Conservation (phyloP, 805 yeast genomes). For the Wickerhamiella alocasiicola region DNA sequence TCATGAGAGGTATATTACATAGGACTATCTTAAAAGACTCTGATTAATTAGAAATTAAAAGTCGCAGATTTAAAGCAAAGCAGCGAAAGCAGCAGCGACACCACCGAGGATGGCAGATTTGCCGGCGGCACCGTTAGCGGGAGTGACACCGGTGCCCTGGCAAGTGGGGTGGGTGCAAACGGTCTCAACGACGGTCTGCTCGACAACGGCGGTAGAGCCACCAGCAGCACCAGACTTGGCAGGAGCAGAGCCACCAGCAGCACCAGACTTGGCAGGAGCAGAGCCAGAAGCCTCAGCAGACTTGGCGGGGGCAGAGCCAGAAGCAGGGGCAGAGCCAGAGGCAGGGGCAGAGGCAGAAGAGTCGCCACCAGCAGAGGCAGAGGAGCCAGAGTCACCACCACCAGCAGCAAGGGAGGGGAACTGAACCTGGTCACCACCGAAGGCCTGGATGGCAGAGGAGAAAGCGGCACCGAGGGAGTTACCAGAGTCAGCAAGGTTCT, state of each 20-base stretch:
- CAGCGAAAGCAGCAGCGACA: conserved; percentile 9
- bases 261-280: conserved; percentile 8
- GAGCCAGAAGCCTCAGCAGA: conserved; percentile 8
- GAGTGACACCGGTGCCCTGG: conserved; percentile 2
- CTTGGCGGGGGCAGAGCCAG: conserved; percentile 1
- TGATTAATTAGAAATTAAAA: too few relatives aligned
- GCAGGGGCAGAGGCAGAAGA: conserved; percentile 11
- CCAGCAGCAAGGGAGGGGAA: conserved; percentile 13
- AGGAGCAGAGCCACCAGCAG: conserved; percentile 8
- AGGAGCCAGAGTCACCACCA: conserved; percentile 10
- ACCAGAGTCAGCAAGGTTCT: conserved; percentile 8
- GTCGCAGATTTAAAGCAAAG: conserved; percentile 7
- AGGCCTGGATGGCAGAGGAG: too few relatives aligned
- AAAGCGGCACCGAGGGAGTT: conserved; percentile 11
- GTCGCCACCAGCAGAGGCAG: conserved; percentile 9
- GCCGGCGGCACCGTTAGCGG: conserved; percentile 9
- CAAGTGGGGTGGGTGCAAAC: conserved; percentile 8
- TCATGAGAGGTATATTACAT: too few relatives aligned
- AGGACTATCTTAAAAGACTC: too few relatives aligned
- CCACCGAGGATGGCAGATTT: conserved; percentile 1
- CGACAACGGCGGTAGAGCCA: conserved; percentile 1
- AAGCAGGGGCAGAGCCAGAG: conserved; percentile 11
- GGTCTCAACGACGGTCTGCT: conserved; percentile 7
- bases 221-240: neutral
- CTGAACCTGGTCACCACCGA: conserved; percentile 3